phyloP scores from a whole-genome alignment of 2,329 filamentous ascomycete species.

The Neonectria punicea region DNA sequence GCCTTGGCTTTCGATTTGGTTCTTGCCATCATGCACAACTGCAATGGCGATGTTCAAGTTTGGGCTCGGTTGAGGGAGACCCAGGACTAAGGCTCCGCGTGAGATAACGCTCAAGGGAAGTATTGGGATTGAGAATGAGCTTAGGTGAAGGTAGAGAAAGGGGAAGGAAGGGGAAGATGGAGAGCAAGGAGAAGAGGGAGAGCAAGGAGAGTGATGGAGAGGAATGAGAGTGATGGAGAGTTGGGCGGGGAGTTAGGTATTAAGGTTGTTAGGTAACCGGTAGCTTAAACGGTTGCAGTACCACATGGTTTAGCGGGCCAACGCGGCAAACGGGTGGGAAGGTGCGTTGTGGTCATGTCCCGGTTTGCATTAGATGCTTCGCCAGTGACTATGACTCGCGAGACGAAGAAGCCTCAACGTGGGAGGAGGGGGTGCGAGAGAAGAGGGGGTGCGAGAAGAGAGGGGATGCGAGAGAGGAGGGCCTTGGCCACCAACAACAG shows the following conservation, averaged over 20 bases:
- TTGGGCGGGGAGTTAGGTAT: not conserved
- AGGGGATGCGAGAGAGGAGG: not conserved
- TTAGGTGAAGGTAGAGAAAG: not conserved
- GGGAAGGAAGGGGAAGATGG: not conserved
- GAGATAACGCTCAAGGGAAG: not conserved
- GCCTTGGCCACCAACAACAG: not conserved
- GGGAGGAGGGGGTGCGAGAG: too few species aligned
- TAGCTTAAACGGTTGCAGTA: not conserved
- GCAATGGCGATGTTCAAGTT: not conserved
- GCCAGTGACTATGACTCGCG: not conserved
- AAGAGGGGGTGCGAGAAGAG: not conserved
- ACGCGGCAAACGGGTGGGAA: not conserved
- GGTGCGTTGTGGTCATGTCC: not conserved
- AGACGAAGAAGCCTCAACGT: not conserved
- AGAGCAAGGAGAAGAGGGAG: not conserved
- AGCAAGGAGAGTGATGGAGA: too few species aligned
- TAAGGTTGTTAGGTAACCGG: not conserved
- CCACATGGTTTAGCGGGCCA: not conserved
- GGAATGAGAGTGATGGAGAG: not conserved
- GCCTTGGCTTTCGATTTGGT: not conserved
- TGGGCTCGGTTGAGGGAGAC: not conserved
- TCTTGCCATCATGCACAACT: slow-evolving; percentile 6
- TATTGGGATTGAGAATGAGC: not conserved
- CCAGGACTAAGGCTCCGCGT: not conserved
- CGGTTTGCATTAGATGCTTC: not conserved